Base-by-base conservation (phyloP, 1,139 yeast genomes). In the Nadsonia commutata region DNA sequence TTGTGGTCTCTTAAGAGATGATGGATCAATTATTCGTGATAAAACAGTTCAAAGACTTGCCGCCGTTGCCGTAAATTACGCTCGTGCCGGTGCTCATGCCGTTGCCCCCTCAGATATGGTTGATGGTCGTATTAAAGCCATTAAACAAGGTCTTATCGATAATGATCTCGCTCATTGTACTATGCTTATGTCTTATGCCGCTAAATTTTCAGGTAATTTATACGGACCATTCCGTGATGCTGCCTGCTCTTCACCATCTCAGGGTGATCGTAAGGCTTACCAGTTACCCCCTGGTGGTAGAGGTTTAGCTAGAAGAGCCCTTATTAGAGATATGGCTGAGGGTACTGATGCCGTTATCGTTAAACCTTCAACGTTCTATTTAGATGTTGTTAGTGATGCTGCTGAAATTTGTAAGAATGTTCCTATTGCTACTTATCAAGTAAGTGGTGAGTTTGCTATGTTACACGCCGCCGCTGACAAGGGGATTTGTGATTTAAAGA, bases 61-160 rank as follows among this genome's bases (percentile, higher is more conserved):
- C 2, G 90, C 94, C 13, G 96, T 90, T 20, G 96, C 97, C 1
- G 94, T 83, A 20, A 88, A 84, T 61, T 90, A 90, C 58, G 98
- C 97, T 40, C 74, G 71, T 54, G 97, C 98, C 0, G 98, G 97
- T 43, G 96, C 95, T 2, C 73, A 90, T 59, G 81, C 86, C 45
- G 95, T 90, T 36, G 97, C 98, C 1, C 99, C 99, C 17, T 81
- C 94, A 13, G 98, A 90, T 61, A 90, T 93, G 98, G 80, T 88
- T 59, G 99, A 90, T 60, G 99, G 98, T 19, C 74, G 98, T 56
- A 78, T 93, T 51, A 71, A 73, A 49, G 97, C 85, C 45, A 90
- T 90, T 62, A 90, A 93, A 62, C 66, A 68, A 43, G 97, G 95
- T 1, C 70, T 90, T 39, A 77, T 90, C 44, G 77, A 77, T 41